phyloP scores from a whole-genome alignment of 2,329 filamentous ascomycete species.

The Fusarium domesticum region DNA sequence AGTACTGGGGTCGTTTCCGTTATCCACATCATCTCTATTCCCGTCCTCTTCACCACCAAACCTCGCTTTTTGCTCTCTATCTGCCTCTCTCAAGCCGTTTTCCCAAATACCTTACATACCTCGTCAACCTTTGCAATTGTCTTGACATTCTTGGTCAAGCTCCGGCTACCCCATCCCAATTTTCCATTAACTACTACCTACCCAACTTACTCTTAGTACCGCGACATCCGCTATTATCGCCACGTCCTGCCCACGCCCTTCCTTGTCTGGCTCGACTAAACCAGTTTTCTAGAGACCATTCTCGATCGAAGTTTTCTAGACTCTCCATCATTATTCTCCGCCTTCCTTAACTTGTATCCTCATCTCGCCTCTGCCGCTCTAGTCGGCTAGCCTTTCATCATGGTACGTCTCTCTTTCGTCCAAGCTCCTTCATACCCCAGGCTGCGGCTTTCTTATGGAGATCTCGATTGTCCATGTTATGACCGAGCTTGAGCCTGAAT shows the following conservation, averaged over 20 bases:
- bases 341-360: constrained; percentile 1
- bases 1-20: neutral
- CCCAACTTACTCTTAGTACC: constrained; percentile 7
- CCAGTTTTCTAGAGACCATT: neutral
- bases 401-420: constrained; percentile 19
- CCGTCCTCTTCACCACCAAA: neutral
- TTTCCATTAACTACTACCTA: constrained; percentile 19
- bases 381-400: constrained; percentile 19
- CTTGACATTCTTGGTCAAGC: constrained; percentile 2
- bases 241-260: constrained; percentile 2
- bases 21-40: neutral
- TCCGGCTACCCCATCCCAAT: constrained; percentile 6
- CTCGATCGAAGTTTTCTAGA: neutral
- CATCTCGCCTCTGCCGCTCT: constrained; percentile 9
- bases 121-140: neutral
- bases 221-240: constrained; percentile 6
- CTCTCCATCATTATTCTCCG: neutral
- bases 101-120: neutral
- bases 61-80: neutral
- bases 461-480: neutral
- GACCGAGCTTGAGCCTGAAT: neutral
- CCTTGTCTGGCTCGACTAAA: neutral
- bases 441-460: constrained; percentile 4
- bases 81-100: neutral
- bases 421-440: constrained; percentile 5